Evolutionary conservation across 2,329 filamentous ascomycete species (phyloP).

Genomic region (Hawksworthiomyces lignivorus): DNA sequence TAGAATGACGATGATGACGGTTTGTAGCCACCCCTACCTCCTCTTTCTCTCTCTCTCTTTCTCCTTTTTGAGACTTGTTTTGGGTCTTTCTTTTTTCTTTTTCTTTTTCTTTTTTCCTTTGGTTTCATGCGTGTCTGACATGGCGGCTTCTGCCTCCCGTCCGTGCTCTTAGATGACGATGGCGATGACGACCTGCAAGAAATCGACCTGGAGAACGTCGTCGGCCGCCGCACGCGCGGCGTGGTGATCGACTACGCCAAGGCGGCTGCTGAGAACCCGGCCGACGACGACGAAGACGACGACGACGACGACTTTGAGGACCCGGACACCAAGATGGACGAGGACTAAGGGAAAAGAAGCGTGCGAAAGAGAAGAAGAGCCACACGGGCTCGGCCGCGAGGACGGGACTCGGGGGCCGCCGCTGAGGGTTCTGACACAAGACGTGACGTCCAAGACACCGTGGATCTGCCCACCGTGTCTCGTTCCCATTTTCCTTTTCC

Average conservation of each 20-base stretch:
- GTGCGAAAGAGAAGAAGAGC: neutral
- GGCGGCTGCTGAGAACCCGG: conserved; percentile 70
- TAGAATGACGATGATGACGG: conserved; percentile 4
- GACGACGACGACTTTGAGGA: conserved; percentile 60
- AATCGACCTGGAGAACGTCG: conserved; percentile 85
- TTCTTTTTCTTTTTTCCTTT: too few relatives aligned
- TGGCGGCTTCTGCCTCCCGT: too few relatives aligned
- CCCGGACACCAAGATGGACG: conserved; percentile 67
- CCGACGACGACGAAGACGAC: conserved; percentile 72
- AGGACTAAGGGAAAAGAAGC: conserved; percentile 29
- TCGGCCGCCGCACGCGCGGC: conserved; percentile 83
- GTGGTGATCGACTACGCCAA: conserved; percentile 90
- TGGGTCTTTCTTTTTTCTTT: too few relatives aligned
- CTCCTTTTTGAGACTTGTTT: too few relatives aligned
- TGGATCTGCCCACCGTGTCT: too few relatives aligned
- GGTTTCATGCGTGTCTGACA: too few relatives aligned
- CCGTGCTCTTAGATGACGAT: conserved; percentile 54
- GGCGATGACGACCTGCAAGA: conserved; percentile 81
- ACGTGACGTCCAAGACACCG: too few relatives aligned
- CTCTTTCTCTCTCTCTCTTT: neutral
- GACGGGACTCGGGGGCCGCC: too few relatives aligned
- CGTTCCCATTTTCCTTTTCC: too few relatives aligned
- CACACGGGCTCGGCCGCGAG: too few relatives aligned
- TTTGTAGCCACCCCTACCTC: neutral
- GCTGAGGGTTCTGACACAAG: too few relatives aligned